phyloP scores from a whole-genome alignment of 805 yeast genomes.

The Candida hispaniensis region DNA sequence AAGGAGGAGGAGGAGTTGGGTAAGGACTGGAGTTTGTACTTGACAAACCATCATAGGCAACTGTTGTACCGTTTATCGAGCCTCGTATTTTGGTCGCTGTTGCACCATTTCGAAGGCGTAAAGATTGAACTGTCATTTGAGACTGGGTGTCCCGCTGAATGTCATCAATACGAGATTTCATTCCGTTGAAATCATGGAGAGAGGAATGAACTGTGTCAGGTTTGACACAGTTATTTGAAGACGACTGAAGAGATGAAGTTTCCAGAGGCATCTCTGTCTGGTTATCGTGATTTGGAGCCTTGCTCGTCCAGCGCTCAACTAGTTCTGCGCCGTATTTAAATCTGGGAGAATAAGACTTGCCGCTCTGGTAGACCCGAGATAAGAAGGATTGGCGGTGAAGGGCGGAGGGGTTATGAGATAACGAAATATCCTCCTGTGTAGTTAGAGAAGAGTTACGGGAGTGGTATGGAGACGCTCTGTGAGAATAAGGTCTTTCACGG shows the following conservation, averaged over 20 bases:
- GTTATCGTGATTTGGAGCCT: conserved; percentile 3
- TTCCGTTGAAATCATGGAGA: conserved; percentile 12
- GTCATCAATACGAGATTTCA: conserved; percentile 14
- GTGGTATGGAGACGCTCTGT: too few relatives aligned
- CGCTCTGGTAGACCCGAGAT: conserved; percentile 13
- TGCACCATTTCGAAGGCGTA: conserved; percentile 10
- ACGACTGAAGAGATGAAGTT: conserved; percentile 9
- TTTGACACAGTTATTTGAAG: conserved; percentile 4
- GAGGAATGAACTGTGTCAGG: conserved; percentile 12
- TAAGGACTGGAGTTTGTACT: conserved; percentile 9
- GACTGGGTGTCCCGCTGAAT: conserved; percentile 14
- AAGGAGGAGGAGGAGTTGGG: conserved; percentile 3
- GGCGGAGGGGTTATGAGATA: conserved; percentile 1
- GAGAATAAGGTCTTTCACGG: conserved; percentile 12
- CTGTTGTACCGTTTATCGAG: too few relatives aligned
- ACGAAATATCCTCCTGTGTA: conserved; percentile 9
- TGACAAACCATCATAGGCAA: conserved; percentile 14
- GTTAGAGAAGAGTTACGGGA: conserved; percentile 9
- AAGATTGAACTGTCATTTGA: conserved; percentile 8
- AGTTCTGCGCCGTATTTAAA: conserved; percentile 52
- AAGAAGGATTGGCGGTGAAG: too few relatives aligned
- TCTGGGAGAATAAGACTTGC: conserved; percentile 24
- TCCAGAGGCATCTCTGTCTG: conserved; percentile 13
- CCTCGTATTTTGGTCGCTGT: too few relatives aligned
- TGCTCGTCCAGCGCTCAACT: conserved; percentile 33